phyloP scores from a whole-genome alignment of 768 basidiomycete genomes.

The Pleurotus eryngii region DNA sequence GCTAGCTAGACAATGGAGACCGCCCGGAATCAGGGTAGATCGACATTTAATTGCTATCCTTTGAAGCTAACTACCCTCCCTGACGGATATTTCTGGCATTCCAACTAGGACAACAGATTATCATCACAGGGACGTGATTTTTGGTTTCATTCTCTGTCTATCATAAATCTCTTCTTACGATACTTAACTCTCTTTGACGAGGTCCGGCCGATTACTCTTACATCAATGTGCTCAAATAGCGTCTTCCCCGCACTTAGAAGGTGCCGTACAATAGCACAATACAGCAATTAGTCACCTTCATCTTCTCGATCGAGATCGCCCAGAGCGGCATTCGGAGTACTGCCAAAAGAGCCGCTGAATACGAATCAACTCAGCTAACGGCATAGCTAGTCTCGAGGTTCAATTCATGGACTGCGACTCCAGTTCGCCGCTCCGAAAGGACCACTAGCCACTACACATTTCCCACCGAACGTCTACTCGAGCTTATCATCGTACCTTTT shows the following conservation, averaged over 20 bases:
- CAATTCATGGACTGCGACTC: neutral
- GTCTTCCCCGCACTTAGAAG: neutral
- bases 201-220: neutral
- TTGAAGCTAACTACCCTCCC: too few species aligned
- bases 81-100: too few species aligned
- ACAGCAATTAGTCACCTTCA: neutral
- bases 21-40: neutral
- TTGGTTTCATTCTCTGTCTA: too few species aligned
- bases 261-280: neutral
- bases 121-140: neutral
- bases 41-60: neutral
- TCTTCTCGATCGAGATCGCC: neutral
- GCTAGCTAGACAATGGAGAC: neutral
- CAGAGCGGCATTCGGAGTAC: neutral
- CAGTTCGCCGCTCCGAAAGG: neutral
- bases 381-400: neutral
- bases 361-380: neutral
- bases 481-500: neutral
- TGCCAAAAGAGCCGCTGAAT: neutral
- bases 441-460: neutral
- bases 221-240: neutral
- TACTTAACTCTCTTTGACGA: neutral
- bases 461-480: neutral
- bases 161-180: neutral
- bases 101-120: neutral